These are phyloP conservation scores for Nemania sp. DNA, from an alignment of 2,329 filamentous ascomycete genomes.

Conservation along the genomic window DNA sequence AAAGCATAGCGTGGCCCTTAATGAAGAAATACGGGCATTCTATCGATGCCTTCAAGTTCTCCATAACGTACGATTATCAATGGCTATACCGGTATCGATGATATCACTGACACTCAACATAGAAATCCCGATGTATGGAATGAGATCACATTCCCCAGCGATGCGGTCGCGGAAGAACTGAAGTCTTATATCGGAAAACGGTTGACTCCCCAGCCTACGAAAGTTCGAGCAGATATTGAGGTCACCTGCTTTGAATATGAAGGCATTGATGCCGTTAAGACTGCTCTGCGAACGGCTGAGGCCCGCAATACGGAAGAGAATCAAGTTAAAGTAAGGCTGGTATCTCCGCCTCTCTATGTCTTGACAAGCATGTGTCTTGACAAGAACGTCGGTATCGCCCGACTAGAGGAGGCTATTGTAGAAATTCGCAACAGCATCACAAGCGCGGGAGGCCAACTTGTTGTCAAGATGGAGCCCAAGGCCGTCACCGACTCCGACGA, in stretches of 20 bases:
- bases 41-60: slow-evolving; percentile 98
- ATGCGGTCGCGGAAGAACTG: slow-evolving; percentile 87
- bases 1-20: slow-evolving; percentile 94
- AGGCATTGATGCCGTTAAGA: slow-evolving; percentile 98
- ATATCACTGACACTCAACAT: slow-evolving; percentile 22
- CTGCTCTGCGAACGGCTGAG: slow-evolving; percentile 89
- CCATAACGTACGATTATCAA: slow-evolving; percentile 80
- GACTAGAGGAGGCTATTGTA: slow-evolving; percentile 88
- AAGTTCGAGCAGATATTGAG: slow-evolving; percentile 97
- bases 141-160: slow-evolving; percentile 88
- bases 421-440: slow-evolving; percentile 87
- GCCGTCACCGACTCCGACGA: slow-evolving; percentile 99
- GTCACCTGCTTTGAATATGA: slow-evolving; percentile 96
- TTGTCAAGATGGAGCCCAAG: slow-evolving; percentile 98
- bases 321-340: slow-evolving; percentile 97
- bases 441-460: slow-evolving; percentile 79
- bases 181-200: slow-evolving; percentile 97
- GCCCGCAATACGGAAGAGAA: slow-evolving; percentile 91
- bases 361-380: slow-evolving; percentile 95
- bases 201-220: slow-evolving; percentile 97
- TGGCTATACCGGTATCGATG: slow-evolving; percentile 32
- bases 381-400: slow-evolving; percentile 85
- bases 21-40: slow-evolving; percentile 98
- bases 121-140: slow-evolving; percentile 97
- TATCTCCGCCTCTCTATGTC: slow-evolving; percentile 97